phyloP scores from a whole-genome alignment of 352 stramenopile genomes.

The Aphanomyces stellatus region DNA sequence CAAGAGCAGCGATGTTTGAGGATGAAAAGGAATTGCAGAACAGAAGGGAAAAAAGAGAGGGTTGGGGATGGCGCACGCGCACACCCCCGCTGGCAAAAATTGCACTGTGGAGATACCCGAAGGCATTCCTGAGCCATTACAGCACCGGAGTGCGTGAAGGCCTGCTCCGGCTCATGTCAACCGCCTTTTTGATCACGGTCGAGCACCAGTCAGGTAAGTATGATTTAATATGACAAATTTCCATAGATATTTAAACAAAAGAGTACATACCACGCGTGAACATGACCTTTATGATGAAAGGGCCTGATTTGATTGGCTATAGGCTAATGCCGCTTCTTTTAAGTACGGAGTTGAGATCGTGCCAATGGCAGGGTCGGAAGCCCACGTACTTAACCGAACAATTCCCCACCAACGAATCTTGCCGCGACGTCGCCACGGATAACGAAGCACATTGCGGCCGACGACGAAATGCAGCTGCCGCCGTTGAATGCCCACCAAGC shows the following conservation, averaged over 20 bases:
- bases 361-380: no score
- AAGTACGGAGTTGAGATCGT: no score
- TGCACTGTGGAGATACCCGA: constrained; percentile 16
- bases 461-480: background rate
- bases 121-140: constrained; percentile 16
- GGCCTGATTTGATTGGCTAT: no score
- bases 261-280: no score
- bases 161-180: constrained; percentile 18
- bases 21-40: background rate
- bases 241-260: background rate
- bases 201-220: constrained; percentile 18
- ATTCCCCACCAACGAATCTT: no score
- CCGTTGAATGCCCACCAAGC: background rate
- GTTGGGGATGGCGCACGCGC: constrained; percentile 16
- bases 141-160: constrained; percentile 19
- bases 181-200: constrained; percentile 15
- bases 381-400: no score
- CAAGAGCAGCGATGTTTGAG: background rate
- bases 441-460: background rate
- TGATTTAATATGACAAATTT: background rate
- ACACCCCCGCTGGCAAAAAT: constrained; percentile 20
- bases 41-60: background rate
- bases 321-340: no score
- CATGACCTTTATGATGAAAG: no score
- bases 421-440: no score